A percentile compares a stretch with the other conserved stretches of the same genome.
phyloP scores from a whole-genome alignment of 768 basidiomycete species.

The Leccinellum albellum region DNA sequence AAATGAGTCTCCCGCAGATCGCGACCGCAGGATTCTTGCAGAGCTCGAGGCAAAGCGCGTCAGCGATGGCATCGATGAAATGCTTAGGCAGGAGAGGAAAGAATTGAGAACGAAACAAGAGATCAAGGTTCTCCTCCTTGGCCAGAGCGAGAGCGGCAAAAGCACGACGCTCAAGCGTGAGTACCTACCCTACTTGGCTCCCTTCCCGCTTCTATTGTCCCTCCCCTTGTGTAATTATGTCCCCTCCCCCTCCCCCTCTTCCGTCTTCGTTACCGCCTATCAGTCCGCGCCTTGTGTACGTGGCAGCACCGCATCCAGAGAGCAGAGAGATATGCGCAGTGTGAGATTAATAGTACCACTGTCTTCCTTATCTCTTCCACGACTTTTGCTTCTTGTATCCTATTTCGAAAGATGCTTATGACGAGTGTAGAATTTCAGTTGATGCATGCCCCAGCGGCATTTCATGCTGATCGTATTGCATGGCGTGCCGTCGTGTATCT shows the following conservation, averaged over 20 bases:
- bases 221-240: neutral
- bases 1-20: constrained; percentile 66
- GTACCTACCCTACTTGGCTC: constrained; percentile 30
- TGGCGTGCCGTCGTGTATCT: constrained; percentile 89
- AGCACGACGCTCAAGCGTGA: constrained; percentile 86
- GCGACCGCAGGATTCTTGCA: constrained; percentile 58
- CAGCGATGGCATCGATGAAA: constrained; percentile 76
- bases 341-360: neutral
- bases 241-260: too few species aligned
- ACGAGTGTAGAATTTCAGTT: constrained; percentile 71
- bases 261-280: neutral
- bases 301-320: neutral
- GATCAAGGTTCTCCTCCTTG: constrained; percentile 75
- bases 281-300: neutral
- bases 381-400: neutral
- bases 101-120: constrained; percentile 60
- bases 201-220: constrained; percentile 6
- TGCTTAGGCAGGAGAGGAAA: constrained; percentile 62
- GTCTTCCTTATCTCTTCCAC: constrained; percentile 3
- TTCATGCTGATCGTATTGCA: constrained; percentile 75
- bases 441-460: constrained; percentile 70
- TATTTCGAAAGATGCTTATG: constrained; percentile 16
- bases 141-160: constrained; percentile 89
- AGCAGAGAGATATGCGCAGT: constrained; percentile 1
- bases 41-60: constrained; percentile 71